phyloP scores from a whole-genome alignment of 352 stramenopile species.

The Vaucheria bursata region DNA sequence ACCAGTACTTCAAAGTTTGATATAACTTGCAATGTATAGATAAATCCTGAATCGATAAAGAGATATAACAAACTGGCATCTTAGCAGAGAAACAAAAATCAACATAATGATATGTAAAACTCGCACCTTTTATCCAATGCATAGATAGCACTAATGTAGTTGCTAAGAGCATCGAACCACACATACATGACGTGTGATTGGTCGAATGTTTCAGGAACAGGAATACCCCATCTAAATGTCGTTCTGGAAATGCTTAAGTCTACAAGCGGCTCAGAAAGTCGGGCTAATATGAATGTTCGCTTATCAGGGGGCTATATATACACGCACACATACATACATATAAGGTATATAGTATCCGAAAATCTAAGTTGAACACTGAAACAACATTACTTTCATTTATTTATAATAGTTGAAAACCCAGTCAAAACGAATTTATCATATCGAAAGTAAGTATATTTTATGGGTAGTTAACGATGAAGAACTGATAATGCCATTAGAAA shows the following conservation, averaged over 20 bases:
- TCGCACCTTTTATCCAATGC: slow-evolving; percentile 57
- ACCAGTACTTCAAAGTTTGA: no score
- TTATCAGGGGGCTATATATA: slow-evolving; percentile 69
- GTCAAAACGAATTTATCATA: neutral
- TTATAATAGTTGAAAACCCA: neutral
- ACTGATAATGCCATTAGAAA: neutral
- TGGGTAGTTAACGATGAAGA: neutral
- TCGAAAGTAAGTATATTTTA: neutral
- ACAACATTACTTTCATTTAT: neutral
- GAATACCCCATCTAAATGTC: slow-evolving; percentile 84
- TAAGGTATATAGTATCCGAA: neutral
- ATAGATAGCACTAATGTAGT: slow-evolving; percentile 90
- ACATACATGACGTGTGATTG: slow-evolving; percentile 99
- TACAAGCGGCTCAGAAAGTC: slow-evolving; percentile 77
- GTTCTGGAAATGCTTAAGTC: slow-evolving; percentile 93
- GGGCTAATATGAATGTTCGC: slow-evolving; percentile 81
- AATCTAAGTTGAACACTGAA: neutral
- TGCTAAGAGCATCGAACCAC: slow-evolving; percentile 99
- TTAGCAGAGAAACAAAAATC: no score
- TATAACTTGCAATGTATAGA: no score
- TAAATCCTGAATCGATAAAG: no score
- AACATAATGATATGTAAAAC: no score
- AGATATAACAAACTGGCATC: no score
- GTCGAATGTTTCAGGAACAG: slow-evolving; percentile 81
- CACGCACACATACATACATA: neutral